Evolutionary conservation across 495 filamentous ascomycete genomes (phyloP).

Genomic region (Aspergillus leporis): DNA sequence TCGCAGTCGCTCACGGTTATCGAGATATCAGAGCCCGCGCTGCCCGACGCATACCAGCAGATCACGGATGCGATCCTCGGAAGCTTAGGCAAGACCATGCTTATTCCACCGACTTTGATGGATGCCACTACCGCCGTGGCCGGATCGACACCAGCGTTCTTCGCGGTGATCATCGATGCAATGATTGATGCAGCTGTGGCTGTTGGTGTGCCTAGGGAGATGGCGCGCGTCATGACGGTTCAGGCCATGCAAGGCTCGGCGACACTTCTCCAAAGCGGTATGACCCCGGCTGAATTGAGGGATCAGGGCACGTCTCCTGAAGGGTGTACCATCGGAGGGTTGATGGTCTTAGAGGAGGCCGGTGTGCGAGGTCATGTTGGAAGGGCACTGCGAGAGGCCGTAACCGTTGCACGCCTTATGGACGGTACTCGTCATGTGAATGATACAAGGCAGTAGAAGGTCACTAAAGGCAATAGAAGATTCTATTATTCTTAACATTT

Average conservation of each 20-base stretch:
- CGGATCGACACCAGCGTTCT: constrained; percentile 44
- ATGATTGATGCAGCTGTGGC: constrained; percentile 47
- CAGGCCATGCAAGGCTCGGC: constrained; percentile 44
- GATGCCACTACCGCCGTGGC: constrained; percentile 40
- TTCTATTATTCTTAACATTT: too few relatives aligned
- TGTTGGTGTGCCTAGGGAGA: constrained; percentile 40
- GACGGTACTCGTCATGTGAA: constrained; percentile 29
- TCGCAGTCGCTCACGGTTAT: constrained; percentile 40
- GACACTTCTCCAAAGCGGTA: constrained; percentile 38
- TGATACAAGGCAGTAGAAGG: constrained; percentile 36
- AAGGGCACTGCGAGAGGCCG: constrained; percentile 41
- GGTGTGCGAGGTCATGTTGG: constrained; percentile 43
- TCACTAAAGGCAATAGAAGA: neutral
- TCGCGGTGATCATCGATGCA: constrained; percentile 45
- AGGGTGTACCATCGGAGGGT: constrained; percentile 47
- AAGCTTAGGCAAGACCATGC: constrained; percentile 35
- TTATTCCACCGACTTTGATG: constrained; percentile 35
- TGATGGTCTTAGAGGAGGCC: constrained; percentile 46
- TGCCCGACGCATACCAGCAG: constrained; percentile 25
- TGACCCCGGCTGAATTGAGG: constrained; percentile 37
- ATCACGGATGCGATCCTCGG: constrained; percentile 38
- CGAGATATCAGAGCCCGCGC: constrained; percentile 28
- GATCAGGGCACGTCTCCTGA: constrained; percentile 45
- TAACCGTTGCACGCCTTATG: constrained; percentile 41
- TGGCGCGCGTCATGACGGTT: constrained; percentile 40